Conservation (phyloP, 2,329 filamentous ascomycete genomes). For the Arachnomyces sp. region DNA sequence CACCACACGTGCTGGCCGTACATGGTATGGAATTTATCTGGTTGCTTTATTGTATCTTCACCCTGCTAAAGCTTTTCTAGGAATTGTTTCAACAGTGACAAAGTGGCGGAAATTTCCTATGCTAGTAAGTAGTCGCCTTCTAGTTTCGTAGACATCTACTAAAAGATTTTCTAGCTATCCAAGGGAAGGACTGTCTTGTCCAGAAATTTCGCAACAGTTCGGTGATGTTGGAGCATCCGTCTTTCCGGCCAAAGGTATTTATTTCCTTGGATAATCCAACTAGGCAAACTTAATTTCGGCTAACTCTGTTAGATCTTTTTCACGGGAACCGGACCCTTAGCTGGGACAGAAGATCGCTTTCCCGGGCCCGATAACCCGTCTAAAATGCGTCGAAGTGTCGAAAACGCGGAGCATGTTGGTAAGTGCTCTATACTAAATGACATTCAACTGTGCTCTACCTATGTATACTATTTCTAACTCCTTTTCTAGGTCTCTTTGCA, state of each 20-base stretch:
- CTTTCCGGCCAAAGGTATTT: slow-evolving; percentile 74
- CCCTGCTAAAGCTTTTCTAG: slow-evolving; percentile 34
- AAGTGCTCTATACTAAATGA: slow-evolving; percentile 27
- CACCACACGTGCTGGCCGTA: slow-evolving; percentile 59
- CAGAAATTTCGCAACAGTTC: slow-evolving; percentile 96
- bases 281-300: slow-evolving; percentile 32
- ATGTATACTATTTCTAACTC: slow-evolving; percentile 6
- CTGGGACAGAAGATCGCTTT: slow-evolving; percentile 67
- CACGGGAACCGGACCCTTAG: slow-evolving; percentile 43
- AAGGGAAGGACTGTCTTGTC: slow-evolving; percentile 82
- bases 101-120: slow-evolving; percentile 85
- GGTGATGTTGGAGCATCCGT: slow-evolving; percentile 78
- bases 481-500: slow-evolving; percentile 62
- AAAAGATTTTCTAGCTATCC: slow-evolving; percentile 56
- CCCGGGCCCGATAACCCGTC: slow-evolving; percentile 74
- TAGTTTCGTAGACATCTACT: slow-evolving; percentile 15
- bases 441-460: too few relatives aligned
- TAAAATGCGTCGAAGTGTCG: slow-evolving; percentile 79
- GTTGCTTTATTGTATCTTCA: too few relatives aligned
- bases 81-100: slow-evolving; percentile 76
- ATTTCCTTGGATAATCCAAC: slow-evolving; percentile 7
- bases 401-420: slow-evolving; percentile 81
- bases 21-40: slow-evolving; percentile 47
- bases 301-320: slow-evolving; percentile 48
- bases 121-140: slow-evolving; percentile 60